phyloP scores from a whole-genome alignment of 495 filamentous ascomycete genomes.

The Thozetella sp. region DNA sequence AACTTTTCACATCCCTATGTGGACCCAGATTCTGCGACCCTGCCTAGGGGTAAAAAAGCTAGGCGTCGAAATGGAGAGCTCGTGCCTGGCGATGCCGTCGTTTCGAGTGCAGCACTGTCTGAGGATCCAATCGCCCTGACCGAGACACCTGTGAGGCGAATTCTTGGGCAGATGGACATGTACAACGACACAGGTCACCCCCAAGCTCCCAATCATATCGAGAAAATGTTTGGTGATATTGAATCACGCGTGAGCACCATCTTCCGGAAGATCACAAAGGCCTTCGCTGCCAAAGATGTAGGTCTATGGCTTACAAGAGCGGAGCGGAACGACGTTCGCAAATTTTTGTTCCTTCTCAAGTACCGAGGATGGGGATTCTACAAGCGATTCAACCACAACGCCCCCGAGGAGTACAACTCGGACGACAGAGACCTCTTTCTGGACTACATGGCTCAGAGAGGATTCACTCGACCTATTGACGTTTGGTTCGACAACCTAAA shows the following conservation, averaged over 20 bases:
- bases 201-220: slow-evolving; percentile 31
- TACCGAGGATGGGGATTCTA: slow-evolving; percentile 40
- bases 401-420: slow-evolving; percentile 30
- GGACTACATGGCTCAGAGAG: slow-evolving; percentile 46
- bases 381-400: slow-evolving; percentile 31
- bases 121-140: slow-evolving; percentile 21
- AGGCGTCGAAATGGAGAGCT: too few relatives aligned
- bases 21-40: too few relatives aligned
- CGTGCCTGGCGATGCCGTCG: too few relatives aligned
- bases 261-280: slow-evolving; percentile 31
- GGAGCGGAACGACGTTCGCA: slow-evolving; percentile 44
- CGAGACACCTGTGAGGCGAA: slow-evolving; percentile 31
- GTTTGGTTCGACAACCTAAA: slow-evolving; percentile 56
- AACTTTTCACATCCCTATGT: too few relatives aligned
- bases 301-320: slow-evolving; percentile 33
- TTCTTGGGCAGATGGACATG: slow-evolving; percentile 43
- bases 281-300: slow-evolving; percentile 17
- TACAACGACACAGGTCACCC: slow-evolving; percentile 34
- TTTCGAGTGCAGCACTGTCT: too few relatives aligned
- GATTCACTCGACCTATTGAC: slow-evolving; percentile 42
- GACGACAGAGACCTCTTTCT: slow-evolving; percentile 37
- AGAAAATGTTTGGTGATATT: slow-evolving; percentile 33
- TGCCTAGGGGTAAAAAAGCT: too few relatives aligned
- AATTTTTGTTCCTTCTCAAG: slow-evolving; percentile 57
- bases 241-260: slow-evolving; percentile 29